These are phyloP conservation scores for Trametes sanguinea DNA, from an alignment of 768 basidiomycete genomes.

Conservation along the genomic window DNA sequence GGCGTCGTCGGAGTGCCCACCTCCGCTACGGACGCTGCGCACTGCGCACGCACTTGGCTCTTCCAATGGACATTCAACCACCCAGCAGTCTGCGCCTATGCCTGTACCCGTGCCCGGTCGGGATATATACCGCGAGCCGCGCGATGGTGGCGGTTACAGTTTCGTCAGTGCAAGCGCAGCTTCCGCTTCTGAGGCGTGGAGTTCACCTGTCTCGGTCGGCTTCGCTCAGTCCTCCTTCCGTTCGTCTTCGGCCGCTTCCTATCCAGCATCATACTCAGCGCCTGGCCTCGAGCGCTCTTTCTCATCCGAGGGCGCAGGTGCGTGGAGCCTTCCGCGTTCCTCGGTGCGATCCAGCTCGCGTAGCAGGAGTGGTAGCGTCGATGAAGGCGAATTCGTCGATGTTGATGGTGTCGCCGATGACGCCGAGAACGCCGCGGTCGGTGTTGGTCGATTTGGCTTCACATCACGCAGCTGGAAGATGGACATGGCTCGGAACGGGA, in stretches of 20 bases:
- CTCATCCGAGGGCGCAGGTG: slow-evolving; percentile 34
- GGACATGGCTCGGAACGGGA: slow-evolving; percentile 31
- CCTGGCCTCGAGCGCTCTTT: slow-evolving; percentile 19
- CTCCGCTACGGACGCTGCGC: not conserved
- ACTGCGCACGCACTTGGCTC: not conserved
- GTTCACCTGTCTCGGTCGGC: slow-evolving; percentile 26
- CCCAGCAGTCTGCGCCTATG: slow-evolving; percentile 36
- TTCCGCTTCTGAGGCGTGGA: slow-evolving; percentile 35
- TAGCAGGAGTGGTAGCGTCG: slow-evolving; percentile 38
- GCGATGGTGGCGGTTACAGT: slow-evolving; percentile 30
- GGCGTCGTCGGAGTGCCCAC: slow-evolving; percentile 49
- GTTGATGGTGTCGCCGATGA: slow-evolving; percentile 32
- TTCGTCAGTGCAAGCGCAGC: slow-evolving; percentile 31
- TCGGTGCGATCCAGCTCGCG: slow-evolving; percentile 47
- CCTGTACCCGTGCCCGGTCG: slow-evolving; percentile 33
- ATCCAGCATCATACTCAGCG: slow-evolving; percentile 28
- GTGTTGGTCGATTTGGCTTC: slow-evolving; percentile 30
- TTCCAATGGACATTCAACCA: slow-evolving; percentile 2
- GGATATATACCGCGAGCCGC: slow-evolving; percentile 33
- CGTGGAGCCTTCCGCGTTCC: slow-evolving; percentile 59
- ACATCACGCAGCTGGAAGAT: slow-evolving; percentile 31
- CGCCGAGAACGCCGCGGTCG: slow-evolving; percentile 26
- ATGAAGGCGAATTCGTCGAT: slow-evolving; percentile 34
- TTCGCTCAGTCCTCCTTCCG: slow-evolving; percentile 27
- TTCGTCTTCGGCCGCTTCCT: slow-evolving; percentile 22